These are phyloP conservation scores for Malassezia sp. DNA, from an alignment of 1,284 basidiomycete species.

Conservation along the genomic window DNA sequence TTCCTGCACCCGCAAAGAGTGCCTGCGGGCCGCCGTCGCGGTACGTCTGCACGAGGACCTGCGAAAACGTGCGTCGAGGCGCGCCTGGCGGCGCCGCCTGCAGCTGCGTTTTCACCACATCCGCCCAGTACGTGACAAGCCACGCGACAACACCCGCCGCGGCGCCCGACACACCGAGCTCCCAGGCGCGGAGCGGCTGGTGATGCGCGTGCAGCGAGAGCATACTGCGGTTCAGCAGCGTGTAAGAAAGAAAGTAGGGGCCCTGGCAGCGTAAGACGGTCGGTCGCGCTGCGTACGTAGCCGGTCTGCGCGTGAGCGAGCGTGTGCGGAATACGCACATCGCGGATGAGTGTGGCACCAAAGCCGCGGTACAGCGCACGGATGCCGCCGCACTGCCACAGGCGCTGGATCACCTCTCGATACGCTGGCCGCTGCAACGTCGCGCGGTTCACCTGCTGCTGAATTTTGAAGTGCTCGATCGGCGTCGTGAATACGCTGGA, in stretches of 20 bases:
- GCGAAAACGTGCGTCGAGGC: constrained; percentile 5
- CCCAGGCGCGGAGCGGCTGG: constrained; percentile 16
- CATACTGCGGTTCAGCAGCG: constrained; percentile 24
- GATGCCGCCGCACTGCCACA: constrained; percentile 16
- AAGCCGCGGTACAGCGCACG: constrained; percentile 18
- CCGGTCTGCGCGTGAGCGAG: no score
- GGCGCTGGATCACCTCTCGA: not conserved
- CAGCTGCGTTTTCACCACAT: constrained; percentile 38
- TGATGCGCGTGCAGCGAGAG: not conserved
- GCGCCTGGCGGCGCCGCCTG: constrained; percentile 18
- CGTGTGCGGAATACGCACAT: no score
- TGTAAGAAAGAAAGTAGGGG: constrained; percentile 36
- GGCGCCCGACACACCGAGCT: constrained; percentile 31
- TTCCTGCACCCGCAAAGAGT: constrained; percentile 30
- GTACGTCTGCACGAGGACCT: constrained; percentile 18
- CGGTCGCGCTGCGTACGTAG: no score
- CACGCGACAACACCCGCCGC: constrained; percentile 34
- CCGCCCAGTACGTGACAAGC: constrained; percentile 37
- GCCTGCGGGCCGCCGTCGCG: constrained; percentile 22
- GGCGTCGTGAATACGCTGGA: constrained; percentile 32
- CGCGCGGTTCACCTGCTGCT: constrained; percentile 28
- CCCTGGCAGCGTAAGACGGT: no score
- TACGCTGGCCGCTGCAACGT: not conserved
- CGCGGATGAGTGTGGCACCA: constrained; percentile 13
- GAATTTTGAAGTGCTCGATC: constrained; percentile 40